phyloP scores from a whole-genome alignment of 495 filamentous ascomycete species.

The Penicillium diatomitis region DNA sequence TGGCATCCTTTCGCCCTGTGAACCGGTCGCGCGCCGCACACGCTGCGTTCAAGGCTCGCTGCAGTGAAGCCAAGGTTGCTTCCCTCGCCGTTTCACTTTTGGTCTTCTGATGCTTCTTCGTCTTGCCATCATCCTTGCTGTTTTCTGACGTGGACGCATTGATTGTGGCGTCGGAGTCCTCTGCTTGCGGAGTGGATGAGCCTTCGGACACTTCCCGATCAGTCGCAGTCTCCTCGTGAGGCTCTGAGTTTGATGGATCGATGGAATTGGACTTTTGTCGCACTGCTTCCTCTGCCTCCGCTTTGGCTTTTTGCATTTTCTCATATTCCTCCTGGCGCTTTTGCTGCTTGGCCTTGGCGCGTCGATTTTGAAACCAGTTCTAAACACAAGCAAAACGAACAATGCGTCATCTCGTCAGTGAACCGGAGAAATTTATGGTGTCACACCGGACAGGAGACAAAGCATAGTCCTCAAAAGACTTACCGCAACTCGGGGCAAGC shows the following conservation, averaged over 20 bases:
- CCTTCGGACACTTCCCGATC: conserved; percentile 21
- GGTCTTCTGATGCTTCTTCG: conserved; percentile 32
- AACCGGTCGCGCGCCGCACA: conserved; percentile 33
- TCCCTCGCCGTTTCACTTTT: conserved; percentile 35
- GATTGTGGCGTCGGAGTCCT: conserved; percentile 9
- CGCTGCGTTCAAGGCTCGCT: conserved; percentile 37
- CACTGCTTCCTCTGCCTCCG: conserved; percentile 34
- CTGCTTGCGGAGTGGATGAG: conserved; percentile 25
- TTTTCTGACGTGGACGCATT: conserved; percentile 14
- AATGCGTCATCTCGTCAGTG: background rate
- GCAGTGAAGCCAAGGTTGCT: conserved; percentile 37
- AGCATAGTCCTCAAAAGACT: conserved; percentile 17
- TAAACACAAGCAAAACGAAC: conserved; percentile 21
- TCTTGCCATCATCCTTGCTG: conserved; percentile 13
- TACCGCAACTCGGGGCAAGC: conserved; percentile 69
- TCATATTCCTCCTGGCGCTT: conserved; percentile 59
- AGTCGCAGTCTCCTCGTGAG: conserved; percentile 12
- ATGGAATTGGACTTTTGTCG: conserved; percentile 25
- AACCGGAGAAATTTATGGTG: background rate
- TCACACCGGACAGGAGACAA: too few relatives aligned
- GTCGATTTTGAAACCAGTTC: conserved; percentile 91
- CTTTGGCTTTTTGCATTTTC: conserved; percentile 47
- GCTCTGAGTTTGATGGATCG: conserved; percentile 14
- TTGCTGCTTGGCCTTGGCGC: conserved; percentile 74
- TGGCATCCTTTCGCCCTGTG: conserved; percentile 12